phyloP scores from a whole-genome alignment of 176 grass and related monocot species.

The Oryza officinalis region DNA sequence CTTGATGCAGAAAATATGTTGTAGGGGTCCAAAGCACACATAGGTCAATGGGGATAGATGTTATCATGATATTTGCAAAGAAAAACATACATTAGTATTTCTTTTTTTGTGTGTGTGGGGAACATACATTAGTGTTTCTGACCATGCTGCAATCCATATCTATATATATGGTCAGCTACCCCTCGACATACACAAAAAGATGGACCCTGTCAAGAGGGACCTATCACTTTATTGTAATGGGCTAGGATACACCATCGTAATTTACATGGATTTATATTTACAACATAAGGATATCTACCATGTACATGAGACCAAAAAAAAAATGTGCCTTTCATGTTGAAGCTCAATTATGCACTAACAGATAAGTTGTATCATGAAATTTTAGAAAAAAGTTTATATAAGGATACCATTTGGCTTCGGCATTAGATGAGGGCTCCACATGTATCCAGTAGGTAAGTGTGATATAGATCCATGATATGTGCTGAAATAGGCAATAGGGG shows the following conservation, averaged over 20 bases:
- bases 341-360: constrained; percentile 14
- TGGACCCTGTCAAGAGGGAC: neutral
- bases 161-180: neutral
- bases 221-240: neutral
- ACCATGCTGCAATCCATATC: neutral
- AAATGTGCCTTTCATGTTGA: constrained; percentile 7
- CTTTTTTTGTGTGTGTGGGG: neutral
- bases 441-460: constrained; percentile 97
- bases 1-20: neutral
- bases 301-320: neutral
- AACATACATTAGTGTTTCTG: neutral
- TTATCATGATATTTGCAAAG: too few species aligned
- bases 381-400: constrained; percentile 36
- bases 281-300: neutral
- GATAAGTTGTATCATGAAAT: neutral
- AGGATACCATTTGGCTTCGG: constrained; percentile 83
- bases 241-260: neutral
- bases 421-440: constrained; percentile 95
- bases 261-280: neutral
- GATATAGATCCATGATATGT: constrained; percentile 99
- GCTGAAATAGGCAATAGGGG: constrained; percentile 96
- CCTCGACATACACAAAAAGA: neutral
- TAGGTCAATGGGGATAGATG: neutral
- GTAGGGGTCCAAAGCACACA: neutral
- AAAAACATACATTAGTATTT: neutral